Evolutionary conservation across 176 grass and related monocot species (phyloP).

Genomic region (Juncus effusus): DNA sequence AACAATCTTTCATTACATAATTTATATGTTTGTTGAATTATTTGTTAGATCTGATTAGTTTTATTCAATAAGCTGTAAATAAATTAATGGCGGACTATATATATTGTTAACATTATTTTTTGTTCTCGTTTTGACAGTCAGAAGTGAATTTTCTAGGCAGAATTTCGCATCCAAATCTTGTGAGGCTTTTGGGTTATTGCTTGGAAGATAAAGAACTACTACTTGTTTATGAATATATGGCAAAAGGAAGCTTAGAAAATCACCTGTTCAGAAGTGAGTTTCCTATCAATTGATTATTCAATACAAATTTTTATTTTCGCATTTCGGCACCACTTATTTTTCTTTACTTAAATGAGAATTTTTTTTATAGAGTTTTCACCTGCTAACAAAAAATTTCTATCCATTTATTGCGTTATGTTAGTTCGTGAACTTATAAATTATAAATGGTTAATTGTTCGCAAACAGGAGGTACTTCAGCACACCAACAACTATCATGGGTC

Average conservation of each 20-base stretch:
- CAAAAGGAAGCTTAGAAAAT: constrained; percentile 64
- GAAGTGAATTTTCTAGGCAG: constrained; percentile 74
- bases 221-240: constrained; percentile 80
- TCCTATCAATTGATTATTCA: not conserved
- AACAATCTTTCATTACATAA: no score
- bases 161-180: constrained; percentile 73
- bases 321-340: no score
- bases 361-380: no score
- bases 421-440: no score
- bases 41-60: no score
- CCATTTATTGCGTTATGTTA: no score
- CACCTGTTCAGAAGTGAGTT: constrained; percentile 86
- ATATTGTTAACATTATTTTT: not conserved
- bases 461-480: constrained; percentile 39
- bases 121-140: constrained; percentile 31
- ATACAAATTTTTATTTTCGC: no score
- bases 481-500: constrained; percentile 40
- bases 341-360: no score
- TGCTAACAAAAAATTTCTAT: no score
- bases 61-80: no score
- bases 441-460: not conserved
- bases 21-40: no score
- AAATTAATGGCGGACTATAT: no score
- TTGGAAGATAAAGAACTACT: constrained; percentile 61
- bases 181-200: constrained; percentile 72